Evolutionary conservation across 2,329 filamentous ascomycete genomes (phyloP).

Genomic region (Metarhizium album): DNA sequence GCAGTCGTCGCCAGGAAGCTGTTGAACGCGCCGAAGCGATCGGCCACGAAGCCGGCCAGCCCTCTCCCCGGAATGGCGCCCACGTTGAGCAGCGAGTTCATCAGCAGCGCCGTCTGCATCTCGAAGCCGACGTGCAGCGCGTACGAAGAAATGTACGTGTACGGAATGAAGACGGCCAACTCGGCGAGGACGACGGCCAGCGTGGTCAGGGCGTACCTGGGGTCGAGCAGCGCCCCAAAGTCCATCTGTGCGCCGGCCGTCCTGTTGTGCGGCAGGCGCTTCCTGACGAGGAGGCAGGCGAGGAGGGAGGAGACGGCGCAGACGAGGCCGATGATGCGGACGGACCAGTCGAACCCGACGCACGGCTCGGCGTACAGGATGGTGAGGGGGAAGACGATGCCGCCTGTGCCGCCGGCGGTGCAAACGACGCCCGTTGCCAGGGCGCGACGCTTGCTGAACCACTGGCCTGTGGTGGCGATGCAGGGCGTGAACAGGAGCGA

Average conservation of each 20-base stretch:
- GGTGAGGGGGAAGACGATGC: slow-evolving; percentile 36
- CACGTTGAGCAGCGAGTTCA: not conserved
- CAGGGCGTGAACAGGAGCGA: slow-evolving; percentile 61
- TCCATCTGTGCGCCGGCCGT: slow-evolving; percentile 34
- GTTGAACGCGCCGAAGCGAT: slow-evolving; percentile 60
- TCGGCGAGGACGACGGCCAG: slow-evolving; percentile 47
- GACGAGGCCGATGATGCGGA: slow-evolving; percentile 20
- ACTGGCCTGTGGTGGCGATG: slow-evolving; percentile 57
- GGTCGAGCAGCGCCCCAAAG: slow-evolving; percentile 38
- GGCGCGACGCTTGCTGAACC: slow-evolving; percentile 52
- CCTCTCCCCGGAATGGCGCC: slow-evolving; percentile 30
- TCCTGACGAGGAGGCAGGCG: slow-evolving; percentile 19
- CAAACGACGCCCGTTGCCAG: slow-evolving; percentile 60
- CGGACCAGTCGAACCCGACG: slow-evolving; percentile 22
- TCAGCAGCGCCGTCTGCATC: slow-evolving; percentile 10
- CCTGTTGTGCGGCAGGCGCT: slow-evolving; percentile 38
- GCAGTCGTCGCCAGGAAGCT: slow-evolving; percentile 50
- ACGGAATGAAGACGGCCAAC: slow-evolving; percentile 52
- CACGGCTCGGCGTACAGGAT: slow-evolving; percentile 13
- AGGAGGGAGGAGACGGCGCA: slow-evolving; percentile 15
- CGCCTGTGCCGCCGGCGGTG: slow-evolving; percentile 51
- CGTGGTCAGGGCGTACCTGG: slow-evolving; percentile 40
- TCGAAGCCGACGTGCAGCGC: slow-evolving; percentile 44
- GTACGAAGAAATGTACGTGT: slow-evolving; percentile 59
- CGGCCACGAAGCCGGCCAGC: slow-evolving; percentile 56